Evolutionary conservation across 768 basidiomycete genomes (phyloP).

Genomic region (Rhodosporidiobolus sp.): DNA sequence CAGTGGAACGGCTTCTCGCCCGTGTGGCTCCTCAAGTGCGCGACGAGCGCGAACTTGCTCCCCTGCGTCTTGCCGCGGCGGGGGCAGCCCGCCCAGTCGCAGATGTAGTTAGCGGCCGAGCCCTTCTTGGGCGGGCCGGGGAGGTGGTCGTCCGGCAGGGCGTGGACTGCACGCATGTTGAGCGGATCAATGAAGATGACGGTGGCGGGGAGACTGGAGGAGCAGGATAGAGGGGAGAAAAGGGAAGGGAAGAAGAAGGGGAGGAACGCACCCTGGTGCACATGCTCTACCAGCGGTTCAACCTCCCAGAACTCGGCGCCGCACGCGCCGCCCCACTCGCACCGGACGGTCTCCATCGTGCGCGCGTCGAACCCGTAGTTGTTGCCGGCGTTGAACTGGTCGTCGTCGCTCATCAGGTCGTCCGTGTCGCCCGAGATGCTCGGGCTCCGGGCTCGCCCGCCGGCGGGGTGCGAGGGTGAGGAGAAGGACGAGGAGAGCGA

Average conservation of each 20-base stretch:
- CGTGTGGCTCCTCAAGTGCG: constrained; percentile 86
- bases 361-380: constrained; percentile 17
- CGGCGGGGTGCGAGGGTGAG: not conserved
- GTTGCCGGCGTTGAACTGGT: not conserved
- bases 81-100: constrained; percentile 80
- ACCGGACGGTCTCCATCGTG: constrained; percentile 54
- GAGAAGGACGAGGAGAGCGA: constrained; percentile 13
- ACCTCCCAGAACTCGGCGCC: constrained; percentile 68
- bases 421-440: not conserved
- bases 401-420: not conserved
- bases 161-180: not conserved
- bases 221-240: not conserved
- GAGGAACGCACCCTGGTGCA: constrained; percentile 65
- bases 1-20: constrained; percentile 93
- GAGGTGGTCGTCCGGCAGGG: constrained; percentile 56
- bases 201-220: not conserved
- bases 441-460: not conserved
- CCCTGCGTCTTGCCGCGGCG: constrained; percentile 79
- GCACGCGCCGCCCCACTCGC: constrained; percentile 76
- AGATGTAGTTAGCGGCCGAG: constrained; percentile 59
- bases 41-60: constrained; percentile 82
- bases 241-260: not conserved
- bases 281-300: constrained; percentile 72
- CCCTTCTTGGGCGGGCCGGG: constrained; percentile 75
- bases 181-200: not conserved